Evolutionary conservation across 108 stramenopile species (phyloP), one percentile per base, ranked within the genome.

Genomic region (Aurantiochytrium sp.): DNA sequence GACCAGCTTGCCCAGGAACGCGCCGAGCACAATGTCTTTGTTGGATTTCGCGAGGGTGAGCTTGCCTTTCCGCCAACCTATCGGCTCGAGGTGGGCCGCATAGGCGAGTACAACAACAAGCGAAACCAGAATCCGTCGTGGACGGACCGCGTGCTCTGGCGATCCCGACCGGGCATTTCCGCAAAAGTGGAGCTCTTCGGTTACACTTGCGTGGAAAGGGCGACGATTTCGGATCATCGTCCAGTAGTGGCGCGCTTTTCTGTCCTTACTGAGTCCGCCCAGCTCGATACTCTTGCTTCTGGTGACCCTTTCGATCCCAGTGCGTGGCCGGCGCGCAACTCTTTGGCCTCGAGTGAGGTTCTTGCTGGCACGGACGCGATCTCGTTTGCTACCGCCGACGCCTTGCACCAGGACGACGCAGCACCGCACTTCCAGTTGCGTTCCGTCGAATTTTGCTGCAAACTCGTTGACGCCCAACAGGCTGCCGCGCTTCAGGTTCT

Each of bases 101-200:
- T 10, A 5, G 28, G n/a, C n/a, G 87, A 16, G 5, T 91, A 90
- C 90, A 76, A 10, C 76, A 92, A 92, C 71, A 93, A 93, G 91
- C 87, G 89, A 59, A 73, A 92, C 58, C 91, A 91, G 59, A 91
- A 90, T 57, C 89, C 91, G 35, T 72, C 88, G 35, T 93, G 87
- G 58, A 91, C 90, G 51, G 93, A 93, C 58, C 90, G 93, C 58
- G 89, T 93, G 23, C 60, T 93, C 1, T 93, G 91, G 91, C n/a
- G 73, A 12, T 60, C 89, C 12, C 28, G 18, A 29, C 73, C 60
- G 25, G 83, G 87, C 29, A 25, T 45, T 5, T 4, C 89, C 8
- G 29, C 18, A 12, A 18, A 35, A 6, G 69, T 91, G 35, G 44
- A 90, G 43, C 58, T 29, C 35, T 29, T 44, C 25, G 29, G 4